Conservation (phyloP, 192 early-diverging fungal genomes). For the Coemansia sp. region DNA sequence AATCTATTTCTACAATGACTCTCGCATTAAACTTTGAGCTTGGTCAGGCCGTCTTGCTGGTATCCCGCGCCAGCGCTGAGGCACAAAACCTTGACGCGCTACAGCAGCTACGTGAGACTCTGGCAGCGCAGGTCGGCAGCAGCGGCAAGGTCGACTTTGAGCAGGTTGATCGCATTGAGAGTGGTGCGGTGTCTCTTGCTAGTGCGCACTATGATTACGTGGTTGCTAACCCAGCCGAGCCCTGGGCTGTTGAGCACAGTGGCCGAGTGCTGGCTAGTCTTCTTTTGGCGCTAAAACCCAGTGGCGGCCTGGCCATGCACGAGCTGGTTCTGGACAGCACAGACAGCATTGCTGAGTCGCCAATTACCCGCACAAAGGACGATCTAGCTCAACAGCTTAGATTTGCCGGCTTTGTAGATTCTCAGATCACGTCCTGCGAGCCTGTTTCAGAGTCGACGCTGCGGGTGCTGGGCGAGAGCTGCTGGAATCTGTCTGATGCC, state of each 20-base stretch:
- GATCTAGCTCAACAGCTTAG: constrained; percentile 69
- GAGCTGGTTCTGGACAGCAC: constrained; percentile 64
- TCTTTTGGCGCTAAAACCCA: constrained; percentile 62
- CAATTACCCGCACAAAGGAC: constrained; percentile 57
- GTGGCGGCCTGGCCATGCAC: constrained; percentile 61
- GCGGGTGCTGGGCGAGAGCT: constrained; percentile 43
- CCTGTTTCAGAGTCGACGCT: constrained; percentile 54
- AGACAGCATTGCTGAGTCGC: constrained; percentile 37
- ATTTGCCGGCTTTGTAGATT: constrained; percentile 83
- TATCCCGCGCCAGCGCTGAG: constrained; percentile 29
- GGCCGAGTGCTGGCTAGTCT: constrained; percentile 59
- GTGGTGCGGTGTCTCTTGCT: constrained; percentile 55
- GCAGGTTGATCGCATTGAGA: constrained; percentile 73
- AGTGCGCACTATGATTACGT: constrained; percentile 60
- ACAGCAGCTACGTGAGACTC: constrained; percentile 49
- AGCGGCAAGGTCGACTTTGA: constrained; percentile 75
- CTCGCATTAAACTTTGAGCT: background rate
- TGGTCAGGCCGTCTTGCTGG: constrained; percentile 40
- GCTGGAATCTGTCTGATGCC: constrained; percentile 57
- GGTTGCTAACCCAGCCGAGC: constrained; percentile 56
- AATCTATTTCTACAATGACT: constrained; percentile 2
- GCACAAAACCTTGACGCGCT: constrained; percentile 30
- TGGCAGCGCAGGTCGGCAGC: constrained; percentile 55
- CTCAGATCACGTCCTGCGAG: constrained; percentile 32
- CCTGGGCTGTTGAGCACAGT: constrained; percentile 64